A percentile compares a stretch with the other conserved stretches of the same genome.
Evolutionary conservation across 805 yeast species (phyloP).

Genomic region (Candida qinlingensis): DNA sequence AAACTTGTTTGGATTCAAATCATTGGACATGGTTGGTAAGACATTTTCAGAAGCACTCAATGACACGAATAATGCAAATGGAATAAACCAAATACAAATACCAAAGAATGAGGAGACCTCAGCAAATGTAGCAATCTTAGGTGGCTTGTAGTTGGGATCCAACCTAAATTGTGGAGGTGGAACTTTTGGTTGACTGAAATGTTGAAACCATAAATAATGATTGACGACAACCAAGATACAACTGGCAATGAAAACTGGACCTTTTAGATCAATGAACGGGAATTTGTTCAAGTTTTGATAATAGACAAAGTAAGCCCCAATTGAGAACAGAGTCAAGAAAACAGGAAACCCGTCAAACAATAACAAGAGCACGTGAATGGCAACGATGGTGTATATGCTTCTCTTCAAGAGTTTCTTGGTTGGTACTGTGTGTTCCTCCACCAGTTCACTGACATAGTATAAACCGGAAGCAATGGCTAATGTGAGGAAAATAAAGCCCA

Average conservation of each 20-base stretch:
- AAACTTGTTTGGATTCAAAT: constrained; percentile 22
- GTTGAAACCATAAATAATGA: constrained; percentile 86
- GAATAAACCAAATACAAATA: constrained; percentile 87
- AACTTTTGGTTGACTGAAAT: constrained; percentile 62
- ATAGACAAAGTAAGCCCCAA: constrained; percentile 68
- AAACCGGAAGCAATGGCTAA: constrained; percentile 83
- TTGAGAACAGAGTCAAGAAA: constrained; percentile 57
- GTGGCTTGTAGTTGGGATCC: constrained; percentile 53
- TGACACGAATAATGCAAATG: constrained; percentile 87
- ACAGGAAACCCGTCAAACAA: constrained; percentile 79
- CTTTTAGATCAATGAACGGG: constrained; percentile 74
- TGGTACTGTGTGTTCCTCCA: constrained; percentile 88
- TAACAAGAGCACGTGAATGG: constrained; percentile 48
- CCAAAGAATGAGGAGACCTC: constrained; percentile 97
- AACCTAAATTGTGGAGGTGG: constrained; percentile 65
- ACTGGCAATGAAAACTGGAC: constrained; percentile 64
- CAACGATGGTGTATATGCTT: constrained; percentile 59
- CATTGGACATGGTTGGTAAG: constrained; percentile 49
- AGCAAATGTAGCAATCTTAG: constrained; percentile 71
- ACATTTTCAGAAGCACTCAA: constrained; percentile 88
- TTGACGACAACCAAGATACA: constrained; percentile 70
- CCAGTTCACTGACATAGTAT: constrained; percentile 84
- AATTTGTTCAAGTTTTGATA: constrained; percentile 72
- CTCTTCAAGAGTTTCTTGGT: constrained; percentile 66
- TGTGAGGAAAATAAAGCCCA: constrained; percentile 58